These are phyloP conservation scores for Berkeleyomyces basicola DNA, from an alignment of 2,329 filamentous ascomycete species.

Conservation along the genomic window DNA sequence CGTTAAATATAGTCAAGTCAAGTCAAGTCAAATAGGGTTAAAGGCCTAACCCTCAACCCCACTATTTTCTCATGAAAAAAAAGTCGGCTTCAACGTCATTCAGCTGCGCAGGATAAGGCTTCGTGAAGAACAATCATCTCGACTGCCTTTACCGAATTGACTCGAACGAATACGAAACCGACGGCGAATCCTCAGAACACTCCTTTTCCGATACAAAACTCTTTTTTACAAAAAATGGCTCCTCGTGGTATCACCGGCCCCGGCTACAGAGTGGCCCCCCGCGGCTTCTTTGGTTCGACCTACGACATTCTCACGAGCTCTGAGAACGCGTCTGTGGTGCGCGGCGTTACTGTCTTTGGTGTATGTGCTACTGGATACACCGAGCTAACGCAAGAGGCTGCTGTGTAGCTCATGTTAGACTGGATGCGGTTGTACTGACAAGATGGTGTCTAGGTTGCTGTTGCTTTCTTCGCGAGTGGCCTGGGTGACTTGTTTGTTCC, in stretches of 20 bases:
- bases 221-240: slow-evolving; percentile 3
- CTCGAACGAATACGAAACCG: neutral
- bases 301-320: slow-evolving; percentile 47
- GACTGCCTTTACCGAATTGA: neutral
- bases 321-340: slow-evolving; percentile 53
- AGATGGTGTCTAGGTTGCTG: slow-evolving; percentile 32
- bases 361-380: slow-evolving; percentile 28
- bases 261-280: slow-evolving; percentile 13
- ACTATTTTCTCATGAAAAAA: neutral
- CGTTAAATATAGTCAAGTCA: neutral
- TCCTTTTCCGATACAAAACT: neutral
- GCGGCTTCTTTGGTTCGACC: slow-evolving; percentile 37
- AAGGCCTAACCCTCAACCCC: neutral
- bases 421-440: neutral
- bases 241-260: slow-evolving; percentile 12
- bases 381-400: neutral
- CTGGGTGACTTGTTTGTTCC: slow-evolving; percentile 47
- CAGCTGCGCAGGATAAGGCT: neutral
- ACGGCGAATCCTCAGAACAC: neutral
- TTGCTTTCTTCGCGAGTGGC: slow-evolving; percentile 47
- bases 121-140: neutral
- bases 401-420: neutral
- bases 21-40: neutral
- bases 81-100: neutral
- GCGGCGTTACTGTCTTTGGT: slow-evolving; percentile 50